Base-by-base conservation (phyloP, 768 basidiomycete genomes). In the Lentinus brumalis region DNA sequence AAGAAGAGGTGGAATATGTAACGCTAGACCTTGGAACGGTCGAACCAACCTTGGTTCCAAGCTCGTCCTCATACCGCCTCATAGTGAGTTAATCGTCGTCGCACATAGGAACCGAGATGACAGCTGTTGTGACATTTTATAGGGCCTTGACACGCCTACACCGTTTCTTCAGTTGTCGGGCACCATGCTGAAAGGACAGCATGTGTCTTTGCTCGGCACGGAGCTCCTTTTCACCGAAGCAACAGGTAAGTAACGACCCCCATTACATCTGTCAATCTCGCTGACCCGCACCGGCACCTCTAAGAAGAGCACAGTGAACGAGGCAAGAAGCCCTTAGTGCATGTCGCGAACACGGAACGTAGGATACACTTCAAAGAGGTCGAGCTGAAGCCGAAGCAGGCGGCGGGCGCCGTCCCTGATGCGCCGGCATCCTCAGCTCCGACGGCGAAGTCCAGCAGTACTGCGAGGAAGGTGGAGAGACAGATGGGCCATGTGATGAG, bases 121-220 rank as follows among this genome's bases (percentile, higher is more conserved):
- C 40, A 50, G 44, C 26, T 30, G 49, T 18, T 45, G 40, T 21
- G 32, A 38, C 53, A 51, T 9, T 52, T 7, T 2, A 9, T 38
- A 74, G 92, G 91, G 91, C 1, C 71, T 93, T 26, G 90, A 94
- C 68, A 89, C 89, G 0, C 83, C 89, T 0, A 87, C 84, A 0
- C 91, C 92, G 0, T 91, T 85, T 64, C 72, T 94, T 21, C 92
- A 94, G 65, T 78, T 93, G 0, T 86, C 87, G 5, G 90, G 91
- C 2, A 87, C 88, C 1, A 79, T 91, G 18, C 79, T 92, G 63
- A 86, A 86, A 71, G 92, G 92, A 0, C 75, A 78, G 40, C 86
- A 92, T 61, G 84, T 89, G 57, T 69, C 77, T 16, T 77, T 93
- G 4, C 75, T 93, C 2, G 92, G 92, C 2, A 88, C 89, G 0